Percentiles rank a stretch among this genome's conserved stretches.
Conservation (phyloP, 2,329 filamentous ascomycete genomes). For the Hysterium pulicare region DNA sequence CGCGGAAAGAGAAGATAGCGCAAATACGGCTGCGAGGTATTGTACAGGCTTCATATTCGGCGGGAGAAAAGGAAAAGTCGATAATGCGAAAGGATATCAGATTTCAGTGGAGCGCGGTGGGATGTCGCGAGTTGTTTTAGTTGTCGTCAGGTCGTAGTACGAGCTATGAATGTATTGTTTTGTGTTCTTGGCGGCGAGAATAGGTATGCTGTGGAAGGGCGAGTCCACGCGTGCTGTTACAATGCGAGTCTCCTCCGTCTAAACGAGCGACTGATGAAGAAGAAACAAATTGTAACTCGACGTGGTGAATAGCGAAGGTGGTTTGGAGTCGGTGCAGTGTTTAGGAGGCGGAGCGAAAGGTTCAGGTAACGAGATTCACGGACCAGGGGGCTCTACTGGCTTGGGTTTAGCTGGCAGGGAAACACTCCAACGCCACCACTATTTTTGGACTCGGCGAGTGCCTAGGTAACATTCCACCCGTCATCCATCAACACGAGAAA, state of each 20-base stretch:
- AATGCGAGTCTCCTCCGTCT: conserved; percentile 7
- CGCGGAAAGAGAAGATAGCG: conserved; percentile 34
- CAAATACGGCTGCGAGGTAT: conserved; percentile 35
- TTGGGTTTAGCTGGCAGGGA: no score
- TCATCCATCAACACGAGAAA: no score
- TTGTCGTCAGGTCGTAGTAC: neutral
- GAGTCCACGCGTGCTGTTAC: neutral
- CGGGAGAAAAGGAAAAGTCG: neutral
- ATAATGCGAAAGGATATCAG: neutral
- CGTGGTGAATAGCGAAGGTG: no score
- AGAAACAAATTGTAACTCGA: no score
- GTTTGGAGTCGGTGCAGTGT: no score
- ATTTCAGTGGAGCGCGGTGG: neutral
- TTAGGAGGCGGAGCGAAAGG: conserved; percentile 1
- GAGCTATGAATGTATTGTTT: conserved; percentile 6
- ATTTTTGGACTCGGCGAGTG: no score
- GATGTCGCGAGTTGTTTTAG: no score
- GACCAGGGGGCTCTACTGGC: no score
- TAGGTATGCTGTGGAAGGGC: conserved; percentile 11
- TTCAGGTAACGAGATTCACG: no score
- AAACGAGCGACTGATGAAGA: conserved; percentile 38
- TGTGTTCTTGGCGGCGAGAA: conserved; percentile 8
- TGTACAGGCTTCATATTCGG: conserved; percentile 36
- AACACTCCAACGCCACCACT: no score
- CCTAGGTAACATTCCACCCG: no score